Evolutionary conservation across 441 rosid genomes (phyloP), one percentile per base, ranked within the genome.

Genomic region (Croton setiger): DNA sequence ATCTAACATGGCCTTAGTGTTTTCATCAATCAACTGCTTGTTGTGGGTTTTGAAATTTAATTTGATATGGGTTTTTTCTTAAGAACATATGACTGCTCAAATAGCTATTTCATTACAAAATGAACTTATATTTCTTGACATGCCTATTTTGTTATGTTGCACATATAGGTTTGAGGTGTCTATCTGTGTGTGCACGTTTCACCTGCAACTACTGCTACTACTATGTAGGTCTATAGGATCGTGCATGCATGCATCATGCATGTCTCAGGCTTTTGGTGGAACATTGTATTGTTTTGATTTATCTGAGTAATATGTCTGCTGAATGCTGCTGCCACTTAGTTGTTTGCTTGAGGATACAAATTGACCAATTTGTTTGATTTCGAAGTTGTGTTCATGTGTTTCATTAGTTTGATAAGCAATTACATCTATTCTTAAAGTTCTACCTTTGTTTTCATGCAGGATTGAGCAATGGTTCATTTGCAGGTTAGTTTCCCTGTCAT

Each of bases 401-500:
- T 2, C 9, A 35, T 45, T 36, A 52, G 43, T 39, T 58, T 37
- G 15, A 15, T 64, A 15, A 11, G 47, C 20, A 9, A 6, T 14
- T 58, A 10, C 31, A 33, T 41, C 7, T 58, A 15, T 45, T 8
- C 23, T 61, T 9, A 20, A 35, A n/a, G 35, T 39, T 20, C 3
- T 36, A 72, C 3, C 72, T 73, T 67, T 78, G 53, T 76, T 27
- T 67, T 12, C 2, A 2, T 84, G 85, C 92, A 93, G 98, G 85
- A 69, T 77, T 88, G 62, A 78, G 79, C 87, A 91, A 93, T 79
- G 84, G 78, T 61, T 88, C 97, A 45, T 82, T 89, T 60, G 51
- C 84, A 58, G 96, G 98, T 91, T 68, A 81, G 90, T 83, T 73
- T 64, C 72, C 48, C 23, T 67, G 41, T 75, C 55, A 37, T 36